Evolutionary conservation across 1,284 basidiomycete species (phyloP).

Genomic region (Thelephora terrestris): DNA sequence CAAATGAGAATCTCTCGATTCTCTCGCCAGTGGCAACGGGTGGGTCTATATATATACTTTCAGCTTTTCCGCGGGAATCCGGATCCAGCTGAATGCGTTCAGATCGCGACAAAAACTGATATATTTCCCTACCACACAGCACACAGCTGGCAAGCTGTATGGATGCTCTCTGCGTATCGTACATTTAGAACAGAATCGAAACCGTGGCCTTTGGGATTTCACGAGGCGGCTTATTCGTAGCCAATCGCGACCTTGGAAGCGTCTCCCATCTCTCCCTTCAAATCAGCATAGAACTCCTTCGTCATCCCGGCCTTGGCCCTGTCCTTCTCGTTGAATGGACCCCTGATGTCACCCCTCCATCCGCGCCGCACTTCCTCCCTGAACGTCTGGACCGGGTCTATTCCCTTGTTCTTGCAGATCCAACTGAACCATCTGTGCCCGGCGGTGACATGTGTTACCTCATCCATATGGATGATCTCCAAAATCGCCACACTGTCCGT

Average conservation of each 20-base stretch:
- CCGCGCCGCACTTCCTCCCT: constrained; percentile 64
- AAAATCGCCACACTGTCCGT: constrained; percentile 59
- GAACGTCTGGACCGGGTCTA: constrained; percentile 67
- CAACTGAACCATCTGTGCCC: constrained; percentile 83
- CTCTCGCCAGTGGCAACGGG: too few relatives aligned
- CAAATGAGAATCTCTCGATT: too few relatives aligned
- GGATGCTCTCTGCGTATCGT: too few relatives aligned
- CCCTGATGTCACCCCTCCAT: constrained; percentile 75
- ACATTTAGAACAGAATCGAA: too few relatives aligned
- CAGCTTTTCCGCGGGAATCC: too few relatives aligned
- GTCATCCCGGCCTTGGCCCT: constrained; percentile 69
- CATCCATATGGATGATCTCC: constrained; percentile 75
- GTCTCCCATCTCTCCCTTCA: constrained; percentile 45
- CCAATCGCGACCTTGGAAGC: neutral
- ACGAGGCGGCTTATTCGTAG: neutral
- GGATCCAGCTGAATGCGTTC: too few relatives aligned
- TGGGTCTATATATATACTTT: too few relatives aligned
- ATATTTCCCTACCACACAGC: too few relatives aligned
- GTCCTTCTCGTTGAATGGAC: constrained; percentile 76
- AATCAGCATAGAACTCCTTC: constrained; percentile 59
- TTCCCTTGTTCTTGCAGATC: constrained; percentile 54
- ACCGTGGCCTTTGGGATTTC: too few relatives aligned
- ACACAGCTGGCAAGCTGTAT: too few relatives aligned
- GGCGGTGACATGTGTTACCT: constrained; percentile 77
- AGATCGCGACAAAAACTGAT: too few relatives aligned